Base-by-base conservation (phyloP, 805 yeast genomes). In the Starmerella scarabaei region DNA sequence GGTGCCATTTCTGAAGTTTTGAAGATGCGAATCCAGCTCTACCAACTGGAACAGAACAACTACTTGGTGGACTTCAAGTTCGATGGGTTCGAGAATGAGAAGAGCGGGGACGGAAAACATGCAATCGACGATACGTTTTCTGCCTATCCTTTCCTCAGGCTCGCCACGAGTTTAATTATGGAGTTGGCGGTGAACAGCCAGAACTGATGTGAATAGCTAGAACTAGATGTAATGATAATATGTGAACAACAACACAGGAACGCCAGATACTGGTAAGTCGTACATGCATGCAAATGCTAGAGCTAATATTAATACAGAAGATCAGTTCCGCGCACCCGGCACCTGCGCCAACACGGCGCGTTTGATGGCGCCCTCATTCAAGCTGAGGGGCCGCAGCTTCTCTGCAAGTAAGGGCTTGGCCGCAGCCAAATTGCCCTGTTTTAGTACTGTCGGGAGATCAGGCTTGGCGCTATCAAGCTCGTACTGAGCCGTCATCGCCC, bases 11-110 rank as follows among this genome's bases (percentile, higher is more conserved):
- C 52, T 7, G 93, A 84, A 58, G 64, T 79, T 64, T 81, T 88
- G 88, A 88, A 81, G 64, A 88, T 91, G 95, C 91, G 86, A 53
- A 91, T 91, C 43, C 98, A 91, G 59, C 68, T 91, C 43, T 91
- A 88, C 62, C 96, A 88, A 58, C 68, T 91, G 47, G 98, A 91
- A 57, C 94, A 94, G 33, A 88, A 91, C 60, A 88, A 88, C 57
- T 91, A 91, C 56, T 67, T 91, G 37, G 97, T 91, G 8, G 98
- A 91, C 60, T 91, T 91, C 67, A 91, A 91, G 61, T 91, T 88
- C 57, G 97, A 88, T 58, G 97, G 97, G 1, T 88, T 96, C 94
- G 96, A 86, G 56, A 68, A 46, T 33, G 46, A 42, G 16, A 26
- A 28, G 16, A 31, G 30, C n/a, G 16, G 8, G 15, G 27, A 11